These are phyloP conservation scores for Teratosphaeria gauchensis DNA, from an alignment of 2,329 filamentous ascomycete genomes.

Conservation along the genomic window DNA sequence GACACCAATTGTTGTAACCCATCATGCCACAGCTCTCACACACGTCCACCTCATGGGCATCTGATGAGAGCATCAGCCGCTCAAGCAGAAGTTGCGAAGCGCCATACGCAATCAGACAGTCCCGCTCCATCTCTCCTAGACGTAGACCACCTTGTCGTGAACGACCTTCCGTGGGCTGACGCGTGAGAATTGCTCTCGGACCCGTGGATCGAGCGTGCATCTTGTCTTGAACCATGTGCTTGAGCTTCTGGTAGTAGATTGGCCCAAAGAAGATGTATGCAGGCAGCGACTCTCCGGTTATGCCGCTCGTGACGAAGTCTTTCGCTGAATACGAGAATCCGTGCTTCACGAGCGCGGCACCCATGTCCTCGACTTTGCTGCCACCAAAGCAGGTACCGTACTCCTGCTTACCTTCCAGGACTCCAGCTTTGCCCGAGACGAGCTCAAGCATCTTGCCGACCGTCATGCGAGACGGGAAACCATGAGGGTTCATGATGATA, in stretches of 20 bases:
- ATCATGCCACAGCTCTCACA: constrained; percentile 92
- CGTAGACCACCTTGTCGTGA: constrained; percentile 85
- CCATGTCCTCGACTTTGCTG: constrained; percentile 82
- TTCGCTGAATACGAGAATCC: constrained; percentile 97
- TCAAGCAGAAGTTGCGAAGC: constrained; percentile 87
- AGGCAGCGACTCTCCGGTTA: constrained; percentile 86
- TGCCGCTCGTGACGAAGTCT: constrained; percentile 89
- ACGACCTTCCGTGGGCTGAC: constrained; percentile 92
- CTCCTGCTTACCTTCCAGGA: constrained; percentile 73
- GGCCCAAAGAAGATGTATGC: constrained; percentile 98
- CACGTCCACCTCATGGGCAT: constrained; percentile 84
- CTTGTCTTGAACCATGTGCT: constrained; percentile 99
- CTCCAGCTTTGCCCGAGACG: constrained; percentile 84
- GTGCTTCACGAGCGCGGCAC: constrained; percentile 68
- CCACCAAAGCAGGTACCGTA: constrained; percentile 84
- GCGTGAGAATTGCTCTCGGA: constrained; percentile 80
- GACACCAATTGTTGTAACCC: constrained; percentile 90
- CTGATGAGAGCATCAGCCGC: constrained; percentile 86
- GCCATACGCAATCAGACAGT: constrained; percentile 95
- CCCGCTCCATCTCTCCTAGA: constrained; percentile 96
- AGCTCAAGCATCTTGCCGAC: constrained; percentile 97
- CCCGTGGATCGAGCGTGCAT: constrained; percentile 94
- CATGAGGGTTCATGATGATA: constrained; percentile 99
- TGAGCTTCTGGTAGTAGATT: constrained; percentile 98
- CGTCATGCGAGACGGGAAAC: constrained; percentile 99